phyloP scores from a whole-genome alignment of 352 stramenopile species.

The Phytopythium cucurbitacearum region DNA sequence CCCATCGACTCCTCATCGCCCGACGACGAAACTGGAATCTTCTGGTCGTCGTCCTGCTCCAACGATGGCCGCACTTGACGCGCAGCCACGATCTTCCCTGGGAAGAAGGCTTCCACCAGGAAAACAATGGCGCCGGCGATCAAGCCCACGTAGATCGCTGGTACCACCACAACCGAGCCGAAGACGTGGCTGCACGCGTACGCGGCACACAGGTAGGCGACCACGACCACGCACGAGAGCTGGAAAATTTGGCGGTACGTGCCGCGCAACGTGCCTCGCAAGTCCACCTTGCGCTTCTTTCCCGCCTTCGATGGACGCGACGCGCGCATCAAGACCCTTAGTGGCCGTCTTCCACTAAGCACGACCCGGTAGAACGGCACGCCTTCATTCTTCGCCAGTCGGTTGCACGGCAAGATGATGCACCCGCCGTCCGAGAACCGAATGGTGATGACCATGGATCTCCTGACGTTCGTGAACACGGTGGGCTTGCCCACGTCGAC shows the following conservation, averaged over 20 bases:
- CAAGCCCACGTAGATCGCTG: slow-evolving; percentile 45
- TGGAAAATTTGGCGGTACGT: slow-evolving; percentile 66
- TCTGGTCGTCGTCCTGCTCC: not conserved
- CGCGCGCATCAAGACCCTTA: slow-evolving; percentile 49
- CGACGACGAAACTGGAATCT: not conserved
- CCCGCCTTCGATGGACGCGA: slow-evolving; percentile 15
- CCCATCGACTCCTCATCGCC: slow-evolving; percentile 18
- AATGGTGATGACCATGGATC: slow-evolving; percentile 43
- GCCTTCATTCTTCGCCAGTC: slow-evolving; percentile 37
- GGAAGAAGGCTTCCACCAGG: slow-evolving; percentile 50
- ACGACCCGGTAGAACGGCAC: slow-evolving; percentile 53
- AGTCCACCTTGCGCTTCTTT: slow-evolving; percentile 18
- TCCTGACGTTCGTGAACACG: slow-evolving; percentile 34
- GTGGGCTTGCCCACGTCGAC: slow-evolving; percentile 36
- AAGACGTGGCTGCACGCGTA: slow-evolving; percentile 54
- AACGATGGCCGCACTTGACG: slow-evolving; percentile 12
- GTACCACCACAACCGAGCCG: slow-evolving; percentile 40
- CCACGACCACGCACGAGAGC: slow-evolving; percentile 50
- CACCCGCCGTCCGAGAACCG: slow-evolving; percentile 54
- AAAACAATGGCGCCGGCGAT: slow-evolving; percentile 41
- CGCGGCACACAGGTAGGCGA: slow-evolving; percentile 43
- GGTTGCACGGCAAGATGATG: slow-evolving; percentile 40
- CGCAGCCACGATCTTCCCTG: slow-evolving; percentile 39
- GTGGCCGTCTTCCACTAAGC: slow-evolving; percentile 41
- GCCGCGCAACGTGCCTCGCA: slow-evolving; percentile 46